Evolutionary conservation across 2,329 filamentous ascomycete genomes (phyloP).

Genomic region (Balansia obtecta): DNA sequence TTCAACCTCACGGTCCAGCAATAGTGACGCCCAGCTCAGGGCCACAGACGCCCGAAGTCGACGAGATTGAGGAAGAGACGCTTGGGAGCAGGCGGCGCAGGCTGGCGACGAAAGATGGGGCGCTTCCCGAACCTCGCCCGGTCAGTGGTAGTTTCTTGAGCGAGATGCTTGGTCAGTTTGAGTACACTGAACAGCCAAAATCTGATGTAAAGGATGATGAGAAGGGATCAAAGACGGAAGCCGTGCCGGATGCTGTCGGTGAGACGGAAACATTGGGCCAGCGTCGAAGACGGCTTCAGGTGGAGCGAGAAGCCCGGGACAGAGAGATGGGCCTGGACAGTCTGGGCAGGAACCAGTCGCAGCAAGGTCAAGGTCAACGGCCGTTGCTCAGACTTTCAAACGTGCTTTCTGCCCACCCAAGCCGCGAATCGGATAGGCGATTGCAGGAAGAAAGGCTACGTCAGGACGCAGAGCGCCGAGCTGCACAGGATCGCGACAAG

Average conservation of each 20-base stretch:
- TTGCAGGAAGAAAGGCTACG: slow-evolving; percentile 28
- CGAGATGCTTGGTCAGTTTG: slow-evolving; percentile 56
- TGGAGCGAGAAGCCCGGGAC: slow-evolving; percentile 51
- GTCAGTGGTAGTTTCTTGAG: slow-evolving; percentile 55
- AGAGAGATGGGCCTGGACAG: slow-evolving; percentile 34
- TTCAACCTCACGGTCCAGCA: not conserved
- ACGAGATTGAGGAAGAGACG: slow-evolving; percentile 50
- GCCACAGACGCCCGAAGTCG: slow-evolving; percentile 34
- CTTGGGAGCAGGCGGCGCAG: slow-evolving; percentile 53
- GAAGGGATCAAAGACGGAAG: slow-evolving; percentile 30
- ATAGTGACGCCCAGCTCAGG: slow-evolving; percentile 8
- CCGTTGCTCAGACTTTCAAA: slow-evolving; percentile 45
- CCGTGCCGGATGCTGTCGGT: slow-evolving; percentile 8
- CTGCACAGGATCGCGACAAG: slow-evolving; percentile 29
- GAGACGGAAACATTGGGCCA: slow-evolving; percentile 73
- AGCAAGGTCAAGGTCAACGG: slow-evolving; percentile 9
- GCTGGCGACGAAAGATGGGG: slow-evolving; percentile 44
- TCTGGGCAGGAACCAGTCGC: slow-evolving; percentile 11
- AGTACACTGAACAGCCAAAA: slow-evolving; percentile 32
- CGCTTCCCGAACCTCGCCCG: slow-evolving; percentile 40
- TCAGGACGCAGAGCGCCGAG: slow-evolving; percentile 28
- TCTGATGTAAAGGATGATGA: slow-evolving; percentile 13
- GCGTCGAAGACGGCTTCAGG: slow-evolving; percentile 60
- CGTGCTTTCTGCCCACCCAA: slow-evolving; percentile 35
- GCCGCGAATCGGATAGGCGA: slow-evolving; percentile 26